Evolutionary conservation across 2,329 filamentous ascomycete genomes (phyloP).

Genomic region (Pseudogymnoascus sp.): DNA sequence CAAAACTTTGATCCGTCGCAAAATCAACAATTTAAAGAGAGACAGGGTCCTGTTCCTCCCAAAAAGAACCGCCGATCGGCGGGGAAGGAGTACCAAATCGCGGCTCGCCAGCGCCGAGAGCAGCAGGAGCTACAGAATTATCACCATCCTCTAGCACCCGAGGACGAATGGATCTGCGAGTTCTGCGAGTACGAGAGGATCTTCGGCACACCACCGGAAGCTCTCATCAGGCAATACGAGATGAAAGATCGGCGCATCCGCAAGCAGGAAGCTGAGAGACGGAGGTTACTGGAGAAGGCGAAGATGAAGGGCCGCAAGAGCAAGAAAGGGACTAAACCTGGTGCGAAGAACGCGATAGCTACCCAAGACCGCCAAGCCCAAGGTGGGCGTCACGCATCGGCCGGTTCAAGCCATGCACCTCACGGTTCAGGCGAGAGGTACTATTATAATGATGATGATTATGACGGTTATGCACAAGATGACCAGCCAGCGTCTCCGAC

Average conservation of each 20-base stretch:
- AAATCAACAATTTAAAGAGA: background rate
- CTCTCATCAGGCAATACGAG: constrained; percentile 85
- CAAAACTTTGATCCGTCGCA: constrained; percentile 15
- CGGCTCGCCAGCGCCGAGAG: constrained; percentile 70
- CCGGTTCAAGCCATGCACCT: constrained; percentile 32
- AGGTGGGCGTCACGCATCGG: constrained; percentile 14
- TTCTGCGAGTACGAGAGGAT: constrained; percentile 98
- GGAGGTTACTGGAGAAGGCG: constrained; percentile 79
- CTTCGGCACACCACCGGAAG: constrained; percentile 78
- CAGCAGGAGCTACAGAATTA: constrained; percentile 71
- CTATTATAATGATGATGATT: constrained; percentile 39
- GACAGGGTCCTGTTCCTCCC: constrained; percentile 30
- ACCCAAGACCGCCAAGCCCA: constrained; percentile 23
- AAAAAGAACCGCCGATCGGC: constrained; percentile 60
- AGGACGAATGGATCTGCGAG: constrained; percentile 91
- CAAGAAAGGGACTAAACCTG: constrained; percentile 69
- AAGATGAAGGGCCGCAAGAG: constrained; percentile 89
- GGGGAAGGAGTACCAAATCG: constrained; percentile 63
- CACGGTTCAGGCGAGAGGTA: constrained; percentile 39
- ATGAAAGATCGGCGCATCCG: constrained; percentile 84
- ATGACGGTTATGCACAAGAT: constrained; percentile 25
- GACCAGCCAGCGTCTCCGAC: constrained; percentile 21
- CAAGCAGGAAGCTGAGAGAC: constrained; percentile 78
- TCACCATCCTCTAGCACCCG: constrained; percentile 60
- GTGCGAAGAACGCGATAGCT: constrained; percentile 18